Conservation (phyloP, 108 stramenopile species). For the Hondaea fermentalgiana region DNA sequence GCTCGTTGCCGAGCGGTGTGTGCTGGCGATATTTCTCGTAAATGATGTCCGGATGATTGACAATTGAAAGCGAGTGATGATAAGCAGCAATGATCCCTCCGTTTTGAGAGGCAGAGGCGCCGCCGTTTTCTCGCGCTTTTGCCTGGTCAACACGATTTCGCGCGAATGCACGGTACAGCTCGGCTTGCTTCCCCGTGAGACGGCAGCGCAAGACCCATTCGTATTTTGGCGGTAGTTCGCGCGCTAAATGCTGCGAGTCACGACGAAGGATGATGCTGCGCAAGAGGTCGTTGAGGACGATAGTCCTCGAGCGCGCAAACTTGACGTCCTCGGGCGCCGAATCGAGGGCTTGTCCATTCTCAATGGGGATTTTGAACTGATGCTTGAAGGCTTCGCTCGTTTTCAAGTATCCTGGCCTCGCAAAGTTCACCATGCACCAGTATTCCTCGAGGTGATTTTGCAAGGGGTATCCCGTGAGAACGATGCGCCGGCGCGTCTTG, state of each 20-base stretch:
- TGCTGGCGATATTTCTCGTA: background rate
- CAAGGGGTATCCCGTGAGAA: conserved; percentile 3
- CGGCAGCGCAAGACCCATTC: conserved; percentile 13
- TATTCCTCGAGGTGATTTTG: conserved; percentile 21
- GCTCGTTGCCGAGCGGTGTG: background rate
- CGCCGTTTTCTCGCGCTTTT: background rate
- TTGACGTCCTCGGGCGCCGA: background rate
- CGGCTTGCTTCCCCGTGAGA: background rate
- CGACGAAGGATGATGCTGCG: background rate
- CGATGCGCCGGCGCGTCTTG: background rate
- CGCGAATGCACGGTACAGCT: conserved; percentile 11
- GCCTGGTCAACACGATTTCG: background rate
- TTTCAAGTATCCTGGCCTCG: background rate
- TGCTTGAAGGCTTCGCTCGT: background rate
- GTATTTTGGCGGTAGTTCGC: background rate
- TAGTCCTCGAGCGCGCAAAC: background rate
- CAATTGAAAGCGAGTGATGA: background rate
- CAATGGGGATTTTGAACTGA: conserved; percentile 3
- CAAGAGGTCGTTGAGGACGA: background rate
- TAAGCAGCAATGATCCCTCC: conserved; percentile 9
- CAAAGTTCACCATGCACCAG: conserved; percentile 7
- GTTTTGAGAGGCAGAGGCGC: background rate
- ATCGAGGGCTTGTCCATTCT: background rate
- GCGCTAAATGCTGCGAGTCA: background rate
- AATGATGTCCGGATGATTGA: conserved; percentile 21